phyloP scores from a whole-genome alignment of 1,284 basidiomycete genomes.

The Pseudozyma thailandica region DNA sequence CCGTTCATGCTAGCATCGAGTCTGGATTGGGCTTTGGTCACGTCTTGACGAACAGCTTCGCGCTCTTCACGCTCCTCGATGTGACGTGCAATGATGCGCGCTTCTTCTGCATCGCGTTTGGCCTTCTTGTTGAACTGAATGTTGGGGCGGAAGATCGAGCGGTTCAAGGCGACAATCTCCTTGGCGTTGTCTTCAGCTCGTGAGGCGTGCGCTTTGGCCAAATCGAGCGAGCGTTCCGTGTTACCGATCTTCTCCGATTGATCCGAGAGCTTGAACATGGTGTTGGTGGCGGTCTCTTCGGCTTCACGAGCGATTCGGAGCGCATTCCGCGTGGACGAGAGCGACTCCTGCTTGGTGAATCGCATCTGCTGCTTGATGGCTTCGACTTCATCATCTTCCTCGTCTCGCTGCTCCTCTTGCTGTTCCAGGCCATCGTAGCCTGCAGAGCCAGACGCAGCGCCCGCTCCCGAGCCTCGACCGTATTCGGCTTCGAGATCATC shows the following conservation, averaged over 20 bases:
- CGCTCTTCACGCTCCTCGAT: conserved; percentile 87
- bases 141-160: conserved; percentile 84
- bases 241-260: conserved; percentile 81
- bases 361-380: conserved; percentile 93
- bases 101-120: conserved; percentile 89
- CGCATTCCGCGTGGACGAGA: conserved; percentile 90
- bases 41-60: conserved; percentile 70
- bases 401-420: conserved; percentile 71
- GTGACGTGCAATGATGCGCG: conserved; percentile 86
- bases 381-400: conserved; percentile 94
- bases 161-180: conserved; percentile 92
- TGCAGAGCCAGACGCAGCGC: conserved; percentile 4
- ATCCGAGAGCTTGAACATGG: conserved; percentile 85
- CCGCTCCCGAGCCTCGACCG: conserved; percentile 46
- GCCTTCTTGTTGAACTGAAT: conserved; percentile 72
- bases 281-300: conserved; percentile 92
- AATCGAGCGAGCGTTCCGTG: conserved; percentile 94
- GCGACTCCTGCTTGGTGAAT: conserved; percentile 90
- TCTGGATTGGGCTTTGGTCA: conserved; percentile 85
- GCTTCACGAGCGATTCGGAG: conserved; percentile 91
- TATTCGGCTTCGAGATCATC: conserved; percentile 65
- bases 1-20: conserved; percentile 77
- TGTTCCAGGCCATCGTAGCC: conserved; percentile 52
- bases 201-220: conserved; percentile 87
- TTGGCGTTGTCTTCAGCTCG: conserved; percentile 92